These are phyloP conservation scores for Aspergillus piperis DNA, from an alignment of 2,329 filamentous ascomycete genomes.

Conservation along the genomic window DNA sequence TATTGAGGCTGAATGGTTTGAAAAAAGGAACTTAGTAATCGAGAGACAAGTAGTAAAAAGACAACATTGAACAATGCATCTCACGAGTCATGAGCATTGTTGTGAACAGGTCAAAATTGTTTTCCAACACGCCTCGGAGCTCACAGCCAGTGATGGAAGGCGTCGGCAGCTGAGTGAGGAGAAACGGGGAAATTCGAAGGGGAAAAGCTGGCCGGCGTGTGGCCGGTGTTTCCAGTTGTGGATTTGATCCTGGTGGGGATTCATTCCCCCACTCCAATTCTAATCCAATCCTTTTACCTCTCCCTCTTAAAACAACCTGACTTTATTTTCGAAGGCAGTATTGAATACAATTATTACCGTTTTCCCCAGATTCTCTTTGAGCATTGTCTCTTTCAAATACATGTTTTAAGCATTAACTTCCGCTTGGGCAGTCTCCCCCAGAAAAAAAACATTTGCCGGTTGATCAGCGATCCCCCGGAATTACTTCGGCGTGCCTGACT, in stretches of 20 bases:
- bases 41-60: background rate
- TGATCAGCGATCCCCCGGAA: background rate
- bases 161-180: background rate
- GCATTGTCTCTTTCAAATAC: no score
- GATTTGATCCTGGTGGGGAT: no score
- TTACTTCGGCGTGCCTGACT: background rate
- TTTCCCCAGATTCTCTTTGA: no score
- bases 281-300: background rate
- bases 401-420: no score
- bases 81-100: background rate
- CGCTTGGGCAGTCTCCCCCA: no score
- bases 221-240: no score
- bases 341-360: no score
- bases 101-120: background rate
- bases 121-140: background rate
- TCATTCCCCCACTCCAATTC: background rate
- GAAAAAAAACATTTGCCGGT: background rate
- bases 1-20: background rate
- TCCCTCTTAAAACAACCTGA: no score
- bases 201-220: constrained; percentile 1
- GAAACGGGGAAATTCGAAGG: constrained; percentile 4
- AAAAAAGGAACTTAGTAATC: background rate
- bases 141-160: background rate
- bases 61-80: background rate
- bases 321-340: no score